phyloP scores from a whole-genome alignment of 2,329 filamentous ascomycete species.

The Calonectria honghensis region DNA sequence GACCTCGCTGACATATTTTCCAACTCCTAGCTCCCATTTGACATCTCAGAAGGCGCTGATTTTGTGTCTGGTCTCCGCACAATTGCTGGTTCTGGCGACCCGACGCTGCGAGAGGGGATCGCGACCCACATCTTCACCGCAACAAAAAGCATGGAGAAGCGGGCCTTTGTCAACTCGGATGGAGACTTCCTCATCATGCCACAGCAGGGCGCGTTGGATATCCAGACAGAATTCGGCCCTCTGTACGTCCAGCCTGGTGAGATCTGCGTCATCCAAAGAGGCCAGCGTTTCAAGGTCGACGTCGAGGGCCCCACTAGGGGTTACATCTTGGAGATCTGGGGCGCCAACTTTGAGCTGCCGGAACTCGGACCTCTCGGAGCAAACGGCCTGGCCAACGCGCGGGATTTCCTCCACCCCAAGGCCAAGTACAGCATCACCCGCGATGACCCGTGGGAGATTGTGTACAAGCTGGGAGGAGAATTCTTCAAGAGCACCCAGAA shows the following conservation, averaged over 20 bases:
- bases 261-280: conserved; percentile 78
- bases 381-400: conserved; percentile 78
- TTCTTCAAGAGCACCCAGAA: conserved; percentile 76
- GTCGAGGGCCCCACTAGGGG: conserved; percentile 75
- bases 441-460: conserved; percentile 71
- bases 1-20: neutral
- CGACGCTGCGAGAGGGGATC: conserved; percentile 68
- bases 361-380: conserved; percentile 81
- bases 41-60: conserved; percentile 62
- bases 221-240: conserved; percentile 80
- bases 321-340: conserved; percentile 80
- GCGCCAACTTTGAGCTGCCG: conserved; percentile 78
- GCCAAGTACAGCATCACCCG: conserved; percentile 73
- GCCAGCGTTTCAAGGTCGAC: conserved; percentile 67
- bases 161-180: conserved; percentile 74
- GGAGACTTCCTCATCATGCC: conserved; percentile 80
- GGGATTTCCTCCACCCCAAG: conserved; percentile 78
- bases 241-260: conserved; percentile 80
- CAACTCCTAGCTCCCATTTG: conserved; percentile 51
- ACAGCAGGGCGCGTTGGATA: conserved; percentile 79
- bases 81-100: conserved; percentile 69
- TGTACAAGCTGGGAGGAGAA: conserved; percentile 77
- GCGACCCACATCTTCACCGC: conserved; percentile 69
- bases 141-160: conserved; percentile 66
- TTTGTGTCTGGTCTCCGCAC: conserved; percentile 65